Percentiles rank a stretch among this genome's conserved stretches.
Conservation (phyloP, 108 stramenopile genomes). For the Nitzschia sp. region DNA sequence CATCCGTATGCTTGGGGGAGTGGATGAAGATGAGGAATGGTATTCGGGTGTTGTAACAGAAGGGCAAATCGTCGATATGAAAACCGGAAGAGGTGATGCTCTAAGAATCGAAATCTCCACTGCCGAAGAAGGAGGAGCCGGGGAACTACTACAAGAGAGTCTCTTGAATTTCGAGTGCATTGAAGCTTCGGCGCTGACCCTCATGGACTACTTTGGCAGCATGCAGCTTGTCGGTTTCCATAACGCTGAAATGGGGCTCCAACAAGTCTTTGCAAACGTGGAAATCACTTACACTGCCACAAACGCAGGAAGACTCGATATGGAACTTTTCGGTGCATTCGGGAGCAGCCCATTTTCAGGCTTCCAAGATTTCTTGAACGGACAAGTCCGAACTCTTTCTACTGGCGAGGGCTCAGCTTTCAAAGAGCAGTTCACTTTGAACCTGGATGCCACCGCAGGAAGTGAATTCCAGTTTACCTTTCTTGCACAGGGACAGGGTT, state of each 20-base stretch:
- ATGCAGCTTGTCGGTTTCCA: constrained; percentile 35
- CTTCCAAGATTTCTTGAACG: background rate
- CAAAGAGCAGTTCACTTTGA: constrained; percentile 5
- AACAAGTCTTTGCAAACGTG: constrained; percentile 20
- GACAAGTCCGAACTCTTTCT: background rate
- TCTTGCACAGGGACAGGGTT: constrained; percentile 6
- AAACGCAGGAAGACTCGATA: constrained; percentile 14
- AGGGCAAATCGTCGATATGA: constrained; percentile 25
- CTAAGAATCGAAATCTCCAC: constrained; percentile 21
- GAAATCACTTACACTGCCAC: constrained; percentile 21
- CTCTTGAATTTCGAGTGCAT: constrained; percentile 11
- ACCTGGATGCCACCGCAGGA: background rate
- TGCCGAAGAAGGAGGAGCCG: background rate
- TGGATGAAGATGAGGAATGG: background rate
- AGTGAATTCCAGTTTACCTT: constrained; percentile 9
- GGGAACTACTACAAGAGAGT: constrained; percentile 17
- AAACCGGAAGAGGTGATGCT: background rate
- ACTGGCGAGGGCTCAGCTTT: background rate
- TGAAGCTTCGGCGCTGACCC: constrained; percentile 13
- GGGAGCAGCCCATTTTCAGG: constrained; percentile 24
- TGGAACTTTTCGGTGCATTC: constrained; percentile 15
- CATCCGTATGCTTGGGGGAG: background rate
- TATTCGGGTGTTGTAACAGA: constrained; percentile 18
- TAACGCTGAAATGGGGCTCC: constrained; percentile 19
- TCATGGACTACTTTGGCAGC: constrained; percentile 27